Evolutionary conservation across 495 filamentous ascomycete genomes (phyloP), one percentile per base, ranked within the genome.

Genomic region (Tetracladium marchalianum): DNA sequence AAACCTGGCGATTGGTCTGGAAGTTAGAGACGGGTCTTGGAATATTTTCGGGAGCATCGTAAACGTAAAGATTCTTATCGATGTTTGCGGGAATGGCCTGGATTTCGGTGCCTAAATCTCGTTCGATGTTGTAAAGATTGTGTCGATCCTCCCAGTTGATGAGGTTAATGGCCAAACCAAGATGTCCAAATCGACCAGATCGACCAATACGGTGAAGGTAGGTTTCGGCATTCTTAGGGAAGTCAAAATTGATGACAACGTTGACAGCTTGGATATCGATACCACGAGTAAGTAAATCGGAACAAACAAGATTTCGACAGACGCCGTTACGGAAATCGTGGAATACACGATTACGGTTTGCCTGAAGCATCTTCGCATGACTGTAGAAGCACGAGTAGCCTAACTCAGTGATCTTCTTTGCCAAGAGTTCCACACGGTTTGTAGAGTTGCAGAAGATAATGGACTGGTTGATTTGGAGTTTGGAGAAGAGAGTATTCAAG

Each of bases 391-490:
- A 99, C 10, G 93, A 97, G 66, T 97, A 99, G 35, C 92, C 92
- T 46, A 99, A 76, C 62, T 99, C 92, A 11, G 93, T 97, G 60
- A 99, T 99, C 65, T 97, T 99, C 72, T 99, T 99, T 31, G 92
- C 92, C 15, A 99, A 75, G 13, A 99, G 72, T 63, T 99, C 92
- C 13, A 99, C 92, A 37, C 92, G 88, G 60, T 95, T 96, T 35
- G 92, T 97, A 35, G 93, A 97, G 63, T 99, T 99, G 73, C 92
- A 99, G 70, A 99, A 99, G 58, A 99, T 99, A 69, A 99, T 99
- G 41, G 93, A 97, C 71, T 99, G 92, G 64, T 99, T 99, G 67
- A 99, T 99, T 66, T 97, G 92, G 11, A 99, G 80, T 67, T 95
- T 95, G 43, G 86, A 93, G 73, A 99, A 99, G 35, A 99, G 80